phyloP scores from a whole-genome alignment of 352 stramenopile species.

The Phytophthora vignae region DNA sequence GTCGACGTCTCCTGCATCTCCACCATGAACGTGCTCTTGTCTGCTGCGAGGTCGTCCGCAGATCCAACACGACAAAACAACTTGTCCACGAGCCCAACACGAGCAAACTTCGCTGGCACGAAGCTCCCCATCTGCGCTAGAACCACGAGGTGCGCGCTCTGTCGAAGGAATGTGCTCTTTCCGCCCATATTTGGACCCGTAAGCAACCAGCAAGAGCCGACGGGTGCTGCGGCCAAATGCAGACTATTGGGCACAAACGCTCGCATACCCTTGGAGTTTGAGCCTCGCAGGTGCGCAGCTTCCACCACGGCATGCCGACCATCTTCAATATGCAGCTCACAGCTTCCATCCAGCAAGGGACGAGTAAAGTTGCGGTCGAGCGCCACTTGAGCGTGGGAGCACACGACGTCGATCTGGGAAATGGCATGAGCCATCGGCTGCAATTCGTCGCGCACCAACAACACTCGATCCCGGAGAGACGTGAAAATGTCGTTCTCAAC shows the following conservation, averaged over 20 bases:
- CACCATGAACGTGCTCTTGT: conserved; percentile 89
- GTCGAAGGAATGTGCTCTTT: conserved; percentile 87
- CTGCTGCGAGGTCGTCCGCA: conserved; percentile 78
- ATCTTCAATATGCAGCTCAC: conserved; percentile 70
- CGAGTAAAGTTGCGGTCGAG: conserved; percentile 71
- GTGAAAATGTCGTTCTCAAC: conserved; percentile 73
- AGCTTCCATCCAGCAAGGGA: conserved; percentile 60
- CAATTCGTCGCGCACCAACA: conserved; percentile 42
- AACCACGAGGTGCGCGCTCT: conserved; percentile 80
- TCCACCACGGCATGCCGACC: conserved; percentile 77
- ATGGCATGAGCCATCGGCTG: conserved; percentile 62
- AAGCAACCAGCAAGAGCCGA: conserved; percentile 75
- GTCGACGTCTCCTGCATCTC: conserved; percentile 90
- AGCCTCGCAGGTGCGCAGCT: conserved; percentile 59
- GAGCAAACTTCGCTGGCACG: conserved; percentile 77
- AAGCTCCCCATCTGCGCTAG: conserved; percentile 87
- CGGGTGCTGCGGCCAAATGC: conserved; percentile 40
- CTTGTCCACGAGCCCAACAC: conserved; percentile 79
- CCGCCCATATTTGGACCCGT: conserved; percentile 91
- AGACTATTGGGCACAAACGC: conserved; percentile 82
- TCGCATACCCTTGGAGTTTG: conserved; percentile 59
- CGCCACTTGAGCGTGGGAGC: conserved; percentile 72
- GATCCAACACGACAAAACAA: conserved; percentile 87
- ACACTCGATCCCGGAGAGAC: conserved; percentile 40
- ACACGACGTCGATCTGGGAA: conserved; percentile 68